A percentile compares a stretch with the other conserved stretches of the same genome.
Evolutionary conservation across 805 yeast species (phyloP).

Genomic region (Cyberlindnera bimundalis): DNA sequence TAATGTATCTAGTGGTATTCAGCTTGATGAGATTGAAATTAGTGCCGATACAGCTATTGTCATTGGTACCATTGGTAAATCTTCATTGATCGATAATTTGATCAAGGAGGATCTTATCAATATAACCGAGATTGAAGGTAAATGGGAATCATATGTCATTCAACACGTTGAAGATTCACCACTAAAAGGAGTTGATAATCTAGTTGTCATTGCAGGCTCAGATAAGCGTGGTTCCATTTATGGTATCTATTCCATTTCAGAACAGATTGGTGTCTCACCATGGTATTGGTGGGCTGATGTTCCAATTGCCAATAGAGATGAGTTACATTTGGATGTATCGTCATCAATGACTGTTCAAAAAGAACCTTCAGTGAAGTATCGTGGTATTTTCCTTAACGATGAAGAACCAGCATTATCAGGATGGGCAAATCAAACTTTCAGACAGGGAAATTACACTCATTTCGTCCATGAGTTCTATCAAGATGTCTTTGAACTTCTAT

Average conservation of each 20-base stretch:
- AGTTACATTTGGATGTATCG: constrained; percentile 5
- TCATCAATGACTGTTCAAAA: not conserved
- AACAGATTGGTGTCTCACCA: constrained; percentile 16
- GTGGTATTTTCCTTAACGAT: constrained; percentile 15
- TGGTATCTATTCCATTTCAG: constrained; percentile 12
- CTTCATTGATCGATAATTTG: constrained; percentile 7
- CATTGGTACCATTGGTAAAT: constrained; percentile 14
- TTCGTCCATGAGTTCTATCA: constrained; percentile 13
- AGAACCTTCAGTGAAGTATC: constrained; percentile 13
- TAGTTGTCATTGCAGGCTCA: constrained; percentile 12
- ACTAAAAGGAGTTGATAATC: constrained; percentile 1
- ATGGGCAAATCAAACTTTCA: constrained; percentile 9
- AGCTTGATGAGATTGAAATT: not conserved
- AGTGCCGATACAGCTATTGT: constrained; percentile 9
- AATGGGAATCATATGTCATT: constrained; percentile 13
- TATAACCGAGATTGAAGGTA: constrained; percentile 3
- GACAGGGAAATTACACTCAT: constrained; percentile 11
- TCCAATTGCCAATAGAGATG: constrained; percentile 3
- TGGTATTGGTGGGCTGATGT: constrained; percentile 17
- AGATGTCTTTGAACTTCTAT: constrained; percentile 10
- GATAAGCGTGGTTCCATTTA: constrained; percentile 16
- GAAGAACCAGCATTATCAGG: constrained; percentile 16
- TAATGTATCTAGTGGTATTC: not conserved
- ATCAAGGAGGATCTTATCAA: constrained; percentile 1
- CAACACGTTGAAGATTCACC: constrained; percentile 5